These are phyloP conservation scores for Hymenoscyphus fraxineus DNA, from an alignment of 2,329 filamentous ascomycete genomes.

Conservation along the genomic window DNA sequence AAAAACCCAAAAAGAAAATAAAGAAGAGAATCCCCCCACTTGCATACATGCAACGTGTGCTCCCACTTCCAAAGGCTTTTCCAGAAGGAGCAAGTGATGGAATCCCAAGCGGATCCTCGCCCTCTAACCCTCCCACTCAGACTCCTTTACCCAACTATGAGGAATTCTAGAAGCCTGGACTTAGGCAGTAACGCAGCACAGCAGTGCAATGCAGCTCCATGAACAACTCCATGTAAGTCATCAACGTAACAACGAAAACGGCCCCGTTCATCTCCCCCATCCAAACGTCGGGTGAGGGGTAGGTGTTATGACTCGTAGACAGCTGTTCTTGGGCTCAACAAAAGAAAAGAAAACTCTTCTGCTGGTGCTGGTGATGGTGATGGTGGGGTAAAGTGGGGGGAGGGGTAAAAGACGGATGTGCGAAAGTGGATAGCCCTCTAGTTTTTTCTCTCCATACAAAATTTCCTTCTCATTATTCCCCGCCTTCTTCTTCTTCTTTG, in stretches of 20 bases:
- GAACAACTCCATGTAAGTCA: neutral
- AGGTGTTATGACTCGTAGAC: conserved; percentile 1
- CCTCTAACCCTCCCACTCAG: neutral
- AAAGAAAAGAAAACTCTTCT: neutral
- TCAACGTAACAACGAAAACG: neutral
- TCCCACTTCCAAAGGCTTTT: neutral
- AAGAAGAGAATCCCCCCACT: neutral
- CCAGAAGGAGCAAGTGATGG: neutral
- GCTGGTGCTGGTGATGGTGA: neutral
- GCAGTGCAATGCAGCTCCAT: neutral
- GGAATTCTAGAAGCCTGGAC: neutral
- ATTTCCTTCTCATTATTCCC: neutral
- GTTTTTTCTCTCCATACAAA: too few relatives aligned
- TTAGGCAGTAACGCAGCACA: neutral
- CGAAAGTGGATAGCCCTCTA: neutral
- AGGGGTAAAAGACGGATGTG: conserved; percentile 1
- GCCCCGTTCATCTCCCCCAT: neutral
- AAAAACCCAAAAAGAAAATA: neutral
- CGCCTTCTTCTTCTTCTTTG: neutral
- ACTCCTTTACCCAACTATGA: neutral
- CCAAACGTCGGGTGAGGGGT: neutral
- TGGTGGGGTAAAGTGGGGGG: conserved; percentile 1
- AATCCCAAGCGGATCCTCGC: neutral
- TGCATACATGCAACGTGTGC: neutral
- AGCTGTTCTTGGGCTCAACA: neutral